Base-by-base conservation (phyloP, 2,329 filamentous ascomycete species). In the Plectosphaerella plurivora region DNA sequence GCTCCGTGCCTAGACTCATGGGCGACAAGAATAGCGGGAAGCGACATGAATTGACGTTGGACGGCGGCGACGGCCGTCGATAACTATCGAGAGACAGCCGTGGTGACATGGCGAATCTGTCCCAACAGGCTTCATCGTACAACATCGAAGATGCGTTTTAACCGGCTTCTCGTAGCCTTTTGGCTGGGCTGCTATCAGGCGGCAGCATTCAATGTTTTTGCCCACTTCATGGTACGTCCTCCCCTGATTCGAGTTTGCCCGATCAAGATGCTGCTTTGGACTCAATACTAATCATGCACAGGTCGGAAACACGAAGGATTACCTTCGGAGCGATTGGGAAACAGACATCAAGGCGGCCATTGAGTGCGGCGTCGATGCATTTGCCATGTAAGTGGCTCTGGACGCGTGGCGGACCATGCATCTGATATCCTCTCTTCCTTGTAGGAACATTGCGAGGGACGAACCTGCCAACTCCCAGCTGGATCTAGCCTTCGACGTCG, bases 281-380 rank as follows among this genome's bases (percentile, higher is more conserved):
- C 12, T 14, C 2, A 11, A n/a, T 52, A 54, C 39, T 54, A 42
- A 50, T 3, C 1, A 36, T 2, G 6, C 1, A 3, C 16, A 55
- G 54, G 46, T 55, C 49, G 49, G 49, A 28, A 55, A 55, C 42
- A 55, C 54, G 25, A 49, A 50, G 20, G 50, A 54, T 22, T 54
- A 54, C 46, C 72, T 64, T 50, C 60, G 73, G 25, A 55, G 61
- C 9, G 74, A 77, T 28, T 78, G 75, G 53, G 74, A 78, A 42
- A 65, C 69, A 41, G 75, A 78, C 52, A 76, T 77, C 70, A 61
- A 66, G 50, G 68, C 66, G 3, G 75, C 74, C 39, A 75, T 22
- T 22, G 22, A 74, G 57, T 61, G 63, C 20, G 70, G 71, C 39
- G 63, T 37, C 51, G 65, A 42, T 63, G 71, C 51, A 20, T 57